These are phyloP conservation scores for Funneliformis mosseae DNA, from an alignment of 192 early-diverging fungal species.

Conservation along the genomic window DNA sequence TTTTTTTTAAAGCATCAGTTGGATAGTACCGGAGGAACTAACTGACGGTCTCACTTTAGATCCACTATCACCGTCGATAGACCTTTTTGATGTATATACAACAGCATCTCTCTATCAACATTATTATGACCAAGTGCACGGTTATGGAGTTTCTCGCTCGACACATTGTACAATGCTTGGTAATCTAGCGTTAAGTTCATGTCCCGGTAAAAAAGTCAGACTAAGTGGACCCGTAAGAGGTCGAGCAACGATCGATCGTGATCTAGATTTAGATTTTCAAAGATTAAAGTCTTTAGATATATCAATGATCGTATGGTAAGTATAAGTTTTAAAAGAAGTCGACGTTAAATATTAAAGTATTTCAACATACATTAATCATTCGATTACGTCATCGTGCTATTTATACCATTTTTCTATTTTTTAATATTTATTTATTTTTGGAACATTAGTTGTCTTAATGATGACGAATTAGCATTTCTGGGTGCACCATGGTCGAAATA, in stretches of 20 bases:
- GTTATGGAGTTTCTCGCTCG: not conserved
- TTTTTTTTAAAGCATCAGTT: constrained; percentile 17
- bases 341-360: no score
- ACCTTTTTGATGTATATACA: constrained; percentile 30
- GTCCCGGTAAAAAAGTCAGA: constrained; percentile 82
- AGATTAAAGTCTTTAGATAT: constrained; percentile 59
- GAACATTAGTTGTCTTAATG: constrained; percentile 59
- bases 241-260: constrained; percentile 68
- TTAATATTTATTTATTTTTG: constrained; percentile 13
- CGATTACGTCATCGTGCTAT: not conserved
- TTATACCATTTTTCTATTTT: constrained; percentile 2
- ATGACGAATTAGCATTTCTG: constrained; percentile 65
- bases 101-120: constrained; percentile 5
- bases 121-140: not conserved
- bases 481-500: constrained; percentile 70
- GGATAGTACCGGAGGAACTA: constrained; percentile 26
- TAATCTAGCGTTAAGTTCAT: constrained; percentile 69
- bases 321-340: no score
- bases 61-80: not conserved
- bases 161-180: constrained; percentile 36
- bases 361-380: no score
- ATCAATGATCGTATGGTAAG: constrained; percentile 66
- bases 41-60: not conserved
- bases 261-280: constrained; percentile 72
- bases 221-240: constrained; percentile 70